These are phyloP conservation scores for Picochlorum sp. DNA, from an alignment of 139 green algal species.

Conservation along the genomic window DNA sequence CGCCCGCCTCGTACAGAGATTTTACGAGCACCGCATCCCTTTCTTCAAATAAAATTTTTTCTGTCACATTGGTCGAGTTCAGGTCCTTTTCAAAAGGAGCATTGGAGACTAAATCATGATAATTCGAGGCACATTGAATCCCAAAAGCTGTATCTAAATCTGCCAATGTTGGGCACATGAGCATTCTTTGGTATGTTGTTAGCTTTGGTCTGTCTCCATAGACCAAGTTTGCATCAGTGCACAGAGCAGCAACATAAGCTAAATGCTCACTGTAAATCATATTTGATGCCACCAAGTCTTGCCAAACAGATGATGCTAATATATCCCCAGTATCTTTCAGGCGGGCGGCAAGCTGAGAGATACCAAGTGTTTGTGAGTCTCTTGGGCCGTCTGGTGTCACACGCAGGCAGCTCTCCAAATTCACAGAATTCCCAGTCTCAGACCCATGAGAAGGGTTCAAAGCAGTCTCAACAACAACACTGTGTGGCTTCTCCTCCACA, in stretches of 20 bases:
- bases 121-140: conserved; percentile 24
- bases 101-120: conserved; percentile 21
- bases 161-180: conserved; percentile 12
- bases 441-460: conserved; percentile 48
- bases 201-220: conserved; percentile 69
- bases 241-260: conserved; percentile 63
- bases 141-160: conserved; percentile 23
- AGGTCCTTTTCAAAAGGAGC: background rate
- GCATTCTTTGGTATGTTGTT: conserved; percentile 49
- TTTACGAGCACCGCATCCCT: conserved; percentile 22
- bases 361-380: conserved; percentile 3
- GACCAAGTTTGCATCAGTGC: conserved; percentile 42
- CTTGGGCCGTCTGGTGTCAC: background rate
- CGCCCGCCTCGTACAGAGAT: conserved; percentile 15
- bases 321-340: conserved; percentile 18
- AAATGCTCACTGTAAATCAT: conserved; percentile 64
- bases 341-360: conserved; percentile 20
- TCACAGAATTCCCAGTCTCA: conserved; percentile 20
- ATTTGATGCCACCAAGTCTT: conserved; percentile 10
- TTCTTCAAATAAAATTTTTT: conserved; percentile 27
- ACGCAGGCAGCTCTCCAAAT: conserved; percentile 18
- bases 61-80: conserved; percentile 2
- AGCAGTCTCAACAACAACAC: conserved; percentile 60
- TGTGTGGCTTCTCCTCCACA: conserved; percentile 24
- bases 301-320: conserved; percentile 14